phyloP scores from a whole-genome alignment of 257 asterid genomes.

The Eucommia ulmoides region DNA sequence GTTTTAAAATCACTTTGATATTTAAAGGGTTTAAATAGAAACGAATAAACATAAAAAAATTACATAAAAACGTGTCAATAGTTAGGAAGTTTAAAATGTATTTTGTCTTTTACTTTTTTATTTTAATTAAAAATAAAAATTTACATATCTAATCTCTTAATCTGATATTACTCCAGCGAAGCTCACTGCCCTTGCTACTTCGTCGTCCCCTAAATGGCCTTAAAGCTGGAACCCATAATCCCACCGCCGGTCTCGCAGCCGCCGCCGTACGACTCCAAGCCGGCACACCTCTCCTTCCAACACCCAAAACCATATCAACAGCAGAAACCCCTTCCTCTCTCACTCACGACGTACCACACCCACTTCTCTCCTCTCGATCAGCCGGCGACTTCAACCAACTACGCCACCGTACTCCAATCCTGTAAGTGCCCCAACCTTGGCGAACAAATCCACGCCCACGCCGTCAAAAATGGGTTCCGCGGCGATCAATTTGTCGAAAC shows the following conservation, averaged over 20 bases:
- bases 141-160: background rate
- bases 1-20: too few relatives aligned
- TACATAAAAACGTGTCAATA: too few relatives aligned
- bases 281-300: conserved; percentile 5
- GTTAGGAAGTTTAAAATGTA: background rate
- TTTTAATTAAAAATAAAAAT: too few relatives aligned
- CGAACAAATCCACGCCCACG: conserved; percentile 55
- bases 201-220: too few relatives aligned
- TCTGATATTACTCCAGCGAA: background rate
- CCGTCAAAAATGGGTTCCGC: conserved; percentile 44
- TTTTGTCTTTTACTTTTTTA: background rate
- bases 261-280: conserved; percentile 5
- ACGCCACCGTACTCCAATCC: conserved; percentile 45
- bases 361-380: conserved; percentile 8
- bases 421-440: conserved; percentile 33
- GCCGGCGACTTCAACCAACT: conserved; percentile 28
- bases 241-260: conserved; percentile 16
- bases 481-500: conserved; percentile 51
- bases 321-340: background rate
- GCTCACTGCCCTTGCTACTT: too few relatives aligned
- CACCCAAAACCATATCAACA: background rate
- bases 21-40: too few relatives aligned
- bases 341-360: background rate
- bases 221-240: conserved; percentile 12
- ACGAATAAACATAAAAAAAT: too few relatives aligned